Evolutionary conservation across 371 early-diverging fungal species (phyloP), one percentile per base, ranked within the genome.

Genomic region (Circinella umbellata): DNA sequence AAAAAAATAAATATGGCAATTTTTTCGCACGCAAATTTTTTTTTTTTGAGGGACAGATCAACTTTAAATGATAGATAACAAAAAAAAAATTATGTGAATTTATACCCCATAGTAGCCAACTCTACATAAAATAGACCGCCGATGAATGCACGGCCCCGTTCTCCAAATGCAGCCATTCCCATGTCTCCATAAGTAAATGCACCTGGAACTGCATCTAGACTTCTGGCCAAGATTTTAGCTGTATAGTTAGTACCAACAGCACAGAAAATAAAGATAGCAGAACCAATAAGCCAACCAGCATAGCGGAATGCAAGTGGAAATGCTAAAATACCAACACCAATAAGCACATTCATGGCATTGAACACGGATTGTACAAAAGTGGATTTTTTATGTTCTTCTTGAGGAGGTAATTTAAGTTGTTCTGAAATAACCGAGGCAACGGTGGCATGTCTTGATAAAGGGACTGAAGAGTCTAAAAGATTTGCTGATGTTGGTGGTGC

Each of bases 161-260:
- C 73, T 8, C 91, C 91, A 79, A 89, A 92, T 1, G 91, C 91
- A 47, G 76, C 69, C 20, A 87, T 81, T 15, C 89, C 92, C 68
- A 90, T 82, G 72, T 92, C 92, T 14, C 88, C 85, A 70, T 90
- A 91, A 3, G 85, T 87, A 37, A 39, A 55, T 35, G 73, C 68
- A 20, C 72, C 70, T 36, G 69, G 73, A 38, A 68, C 64, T 36
- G 65, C 76, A 55, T 76, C 77, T 10, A 76, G 46, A 53, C 73
- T 73, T 3, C 73, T 66, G 4, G 75, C 84, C 10, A 91, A 75
- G 13, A 90, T 38, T 61, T 81, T 87, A 61, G 88, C 91, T 0
- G 90, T 87, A 57, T 86, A 82, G 59, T 80, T 79, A 6, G 88
- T 84, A 27, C 82, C 70, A 18, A 80, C 9, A 0, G 82, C 73